Percentiles rank a stretch among this genome's conserved stretches.
phyloP scores from a whole-genome alignment of 2,329 filamentous ascomycete species.

The Septoria linicola region DNA sequence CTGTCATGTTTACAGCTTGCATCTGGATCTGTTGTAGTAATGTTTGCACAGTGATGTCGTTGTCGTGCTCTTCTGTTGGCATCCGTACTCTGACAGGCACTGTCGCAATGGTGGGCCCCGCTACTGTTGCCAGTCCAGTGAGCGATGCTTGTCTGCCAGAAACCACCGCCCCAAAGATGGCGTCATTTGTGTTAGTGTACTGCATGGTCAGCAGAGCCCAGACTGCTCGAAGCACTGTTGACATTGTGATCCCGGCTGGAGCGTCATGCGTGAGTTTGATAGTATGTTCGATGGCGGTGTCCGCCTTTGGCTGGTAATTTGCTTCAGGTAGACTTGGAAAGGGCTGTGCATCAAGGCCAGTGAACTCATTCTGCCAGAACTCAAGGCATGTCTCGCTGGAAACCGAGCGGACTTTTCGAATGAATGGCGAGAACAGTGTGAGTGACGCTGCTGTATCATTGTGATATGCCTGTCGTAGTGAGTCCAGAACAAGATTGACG shows the following conservation, averaged over 20 bases:
- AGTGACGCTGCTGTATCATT: not conserved
- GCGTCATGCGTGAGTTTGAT: constrained; percentile 17
- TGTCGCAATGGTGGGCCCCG: constrained; percentile 25
- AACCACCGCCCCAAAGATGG: constrained; percentile 19
- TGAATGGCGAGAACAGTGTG: constrained; percentile 17
- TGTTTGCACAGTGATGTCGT: not conserved
- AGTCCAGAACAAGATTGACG: constrained; percentile 38
- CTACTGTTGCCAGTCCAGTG: constrained; percentile 3
- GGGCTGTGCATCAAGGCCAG: constrained; percentile 34
- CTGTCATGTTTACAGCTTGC: constrained; percentile 17
- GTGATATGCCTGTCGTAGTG: constrained; percentile 23
- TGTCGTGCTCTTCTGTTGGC: not conserved
- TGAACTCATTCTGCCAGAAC: constrained; percentile 40
- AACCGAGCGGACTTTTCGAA: constrained; percentile 40
- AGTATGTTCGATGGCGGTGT: constrained; percentile 30
- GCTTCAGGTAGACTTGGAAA: constrained; percentile 37
- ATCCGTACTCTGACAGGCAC: constrained; percentile 12
- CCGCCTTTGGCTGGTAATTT: constrained; percentile 26
- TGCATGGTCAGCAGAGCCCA: constrained; percentile 16
- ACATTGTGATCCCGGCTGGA: constrained; percentile 13
- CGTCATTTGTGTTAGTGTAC: constrained; percentile 13
- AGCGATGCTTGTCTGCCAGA: constrained; percentile 30
- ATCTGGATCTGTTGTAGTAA: constrained; percentile 12
- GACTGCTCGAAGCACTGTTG: constrained; percentile 15
- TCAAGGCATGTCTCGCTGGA: constrained; percentile 26